Base-by-base conservation (phyloP, 371 early-diverging fungal genomes). In the Mucor racemosus region DNA sequence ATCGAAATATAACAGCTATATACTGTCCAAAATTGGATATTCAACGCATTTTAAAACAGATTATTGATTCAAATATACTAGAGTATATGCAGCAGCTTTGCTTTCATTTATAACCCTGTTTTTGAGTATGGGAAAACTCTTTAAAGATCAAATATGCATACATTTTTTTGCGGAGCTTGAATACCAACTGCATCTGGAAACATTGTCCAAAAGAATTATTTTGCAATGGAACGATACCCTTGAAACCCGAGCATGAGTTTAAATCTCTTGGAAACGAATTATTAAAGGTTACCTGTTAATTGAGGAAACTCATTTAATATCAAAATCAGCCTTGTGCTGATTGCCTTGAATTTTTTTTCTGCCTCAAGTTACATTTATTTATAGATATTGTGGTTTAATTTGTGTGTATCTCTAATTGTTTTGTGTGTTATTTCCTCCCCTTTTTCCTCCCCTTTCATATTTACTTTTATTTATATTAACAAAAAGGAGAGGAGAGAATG, bases 401-500 rank as follows among this genome's bases (percentile, higher is more conserved):
- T 17, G 26, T 46, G 46, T 46, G 46, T 46, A 19, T 46, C 19
- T 46, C 46, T 44, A 46, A 46, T 46, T 46, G 46, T 17, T 46
- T 46, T 46, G 46, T 46, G 46, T 46, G 46, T 46, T 19, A 9
- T 17, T 17, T 13, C 14, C 17, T 34, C 31, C 17, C 46, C 46
- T 34, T 34, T 42, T 42, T 31, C 15, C 68, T 46, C 44, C 44
- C 15, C 26, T 26, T 26, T 26, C 26, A 26, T 13, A 10, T 21
- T 48, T 19, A 9, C 13, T 50, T 50, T 21, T n/a, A n/a, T 11
- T 50, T 26, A 21, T 31, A 31, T 26, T 26, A 26, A 1, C 26
- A 26, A 53, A 53, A 53, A 31, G 53, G 53, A 53, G 53, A 53
- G 3, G 3, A 31, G 53, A 53, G 26, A 53, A 67, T 62, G 62